Evolutionary conservation across 495 filamentous ascomycete genomes (phyloP).

Genomic region (Penicillium taxi): DNA sequence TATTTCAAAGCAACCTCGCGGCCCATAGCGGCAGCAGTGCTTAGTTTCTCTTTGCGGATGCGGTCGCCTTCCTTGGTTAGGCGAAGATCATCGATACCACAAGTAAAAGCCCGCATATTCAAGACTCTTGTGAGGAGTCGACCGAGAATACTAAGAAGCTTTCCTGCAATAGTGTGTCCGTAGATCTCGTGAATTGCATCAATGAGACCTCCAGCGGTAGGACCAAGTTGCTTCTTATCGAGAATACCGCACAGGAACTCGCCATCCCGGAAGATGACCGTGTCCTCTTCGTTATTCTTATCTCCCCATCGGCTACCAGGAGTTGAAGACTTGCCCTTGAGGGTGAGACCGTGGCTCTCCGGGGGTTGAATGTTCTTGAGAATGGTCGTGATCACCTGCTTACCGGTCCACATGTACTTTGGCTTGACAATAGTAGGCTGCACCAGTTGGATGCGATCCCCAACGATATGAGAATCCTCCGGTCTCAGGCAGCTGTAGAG

Average conservation of each 20-base stretch:
- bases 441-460: slow-evolving; percentile 64
- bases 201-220: slow-evolving; percentile 76
- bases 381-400: slow-evolving; percentile 91
- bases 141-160: slow-evolving; percentile 79
- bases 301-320: slow-evolving; percentile 69
- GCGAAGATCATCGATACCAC: slow-evolving; percentile 92
- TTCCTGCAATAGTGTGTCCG: slow-evolving; percentile 76
- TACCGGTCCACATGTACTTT: slow-evolving; percentile 84
- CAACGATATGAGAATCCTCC: slow-evolving; percentile 73
- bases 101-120: slow-evolving; percentile 90
- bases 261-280: slow-evolving; percentile 79
- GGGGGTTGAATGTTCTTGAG: slow-evolving; percentile 80
- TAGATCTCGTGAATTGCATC: slow-evolving; percentile 92
- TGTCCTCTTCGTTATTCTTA: slow-evolving; percentile 55
- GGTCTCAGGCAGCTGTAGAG: slow-evolving; percentile 83
- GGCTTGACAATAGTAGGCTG: slow-evolving; percentile 79
- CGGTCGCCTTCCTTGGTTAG: slow-evolving; percentile 76
- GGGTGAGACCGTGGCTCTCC: slow-evolving; percentile 66
- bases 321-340: slow-evolving; percentile 70
- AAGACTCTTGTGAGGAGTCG: slow-evolving; percentile 82
- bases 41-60: slow-evolving; percentile 59
- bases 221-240: slow-evolving; percentile 92
- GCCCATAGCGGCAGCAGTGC: slow-evolving; percentile 64
- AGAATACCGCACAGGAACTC: slow-evolving; percentile 86
- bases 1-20: slow-evolving; percentile 80